These are phyloP conservation scores for Mortierella sp. DNA, from an alignment of 371 early-diverging fungal species.

Conservation along the genomic window DNA sequence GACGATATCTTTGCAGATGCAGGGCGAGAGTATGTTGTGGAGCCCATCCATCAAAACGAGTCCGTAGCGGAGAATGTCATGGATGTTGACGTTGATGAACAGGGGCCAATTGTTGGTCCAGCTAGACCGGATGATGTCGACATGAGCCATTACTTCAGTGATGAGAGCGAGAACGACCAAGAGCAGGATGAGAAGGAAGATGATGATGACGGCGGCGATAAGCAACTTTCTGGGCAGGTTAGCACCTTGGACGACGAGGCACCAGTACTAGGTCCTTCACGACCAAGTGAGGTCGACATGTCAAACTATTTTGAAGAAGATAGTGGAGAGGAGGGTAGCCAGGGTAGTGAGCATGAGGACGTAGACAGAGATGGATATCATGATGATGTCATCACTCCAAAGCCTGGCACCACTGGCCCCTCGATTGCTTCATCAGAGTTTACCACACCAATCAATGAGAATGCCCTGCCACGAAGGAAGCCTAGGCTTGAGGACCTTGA, in stretches of 20 bases:
- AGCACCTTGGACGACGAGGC: constrained; percentile 20
- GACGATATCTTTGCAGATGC: constrained; percentile 93
- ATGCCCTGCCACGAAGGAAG: constrained; percentile 32
- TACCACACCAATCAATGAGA: constrained; percentile 34
- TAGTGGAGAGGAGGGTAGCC: constrained; percentile 32
- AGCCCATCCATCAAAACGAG: constrained; percentile 18
- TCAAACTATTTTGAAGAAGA: constrained; percentile 36
- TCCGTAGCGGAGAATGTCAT: constrained; percentile 15
- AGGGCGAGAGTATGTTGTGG: constrained; percentile 82
- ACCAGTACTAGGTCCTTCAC: constrained; percentile 46
- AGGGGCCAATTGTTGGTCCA: constrained; percentile 52
- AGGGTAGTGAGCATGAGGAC: constrained; percentile 15
- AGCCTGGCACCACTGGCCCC: neutral
- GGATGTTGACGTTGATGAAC: constrained; percentile 34
- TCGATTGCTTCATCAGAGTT: constrained; percentile 11
- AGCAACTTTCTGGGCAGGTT: neutral
- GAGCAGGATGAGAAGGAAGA: constrained; percentile 16
- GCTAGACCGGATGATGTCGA: constrained; percentile 36
- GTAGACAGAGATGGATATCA: neutral
- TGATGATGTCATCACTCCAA: neutral
- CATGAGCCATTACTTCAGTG: constrained; percentile 52
- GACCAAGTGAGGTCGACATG: constrained; percentile 35
- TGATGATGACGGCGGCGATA: no score
- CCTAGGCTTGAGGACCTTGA: constrained; percentile 37
- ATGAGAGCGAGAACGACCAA: constrained; percentile 42